Conservation (phyloP, 2,329 filamentous ascomycete species). For the Penicillium sp. region DNA sequence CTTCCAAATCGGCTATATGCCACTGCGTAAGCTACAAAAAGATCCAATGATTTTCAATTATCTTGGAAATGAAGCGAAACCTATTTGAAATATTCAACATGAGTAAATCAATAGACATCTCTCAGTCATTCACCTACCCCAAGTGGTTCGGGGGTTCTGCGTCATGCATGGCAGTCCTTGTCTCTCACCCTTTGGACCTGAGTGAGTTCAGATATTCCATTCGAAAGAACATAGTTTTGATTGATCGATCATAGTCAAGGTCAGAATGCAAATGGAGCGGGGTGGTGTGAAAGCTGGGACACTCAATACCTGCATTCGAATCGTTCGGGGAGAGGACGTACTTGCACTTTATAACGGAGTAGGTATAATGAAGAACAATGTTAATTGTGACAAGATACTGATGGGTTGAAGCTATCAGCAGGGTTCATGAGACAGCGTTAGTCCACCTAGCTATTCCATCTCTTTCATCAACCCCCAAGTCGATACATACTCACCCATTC, state of each 20-base stretch:
- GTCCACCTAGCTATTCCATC: background rate
- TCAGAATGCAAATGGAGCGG: constrained; percentile 24
- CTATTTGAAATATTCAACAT: background rate
- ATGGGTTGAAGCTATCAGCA: constrained; percentile 19
- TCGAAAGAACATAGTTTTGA: background rate
- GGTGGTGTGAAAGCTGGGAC: constrained; percentile 14
- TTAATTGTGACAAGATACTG: background rate
- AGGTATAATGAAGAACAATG: background rate
- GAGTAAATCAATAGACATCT: background rate
- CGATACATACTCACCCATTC: background rate
- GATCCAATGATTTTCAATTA: background rate
- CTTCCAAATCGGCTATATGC: constrained; percentile 9
- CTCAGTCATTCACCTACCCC: constrained; percentile 8
- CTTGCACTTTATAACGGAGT: constrained; percentile 22
- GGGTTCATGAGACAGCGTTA: constrained; percentile 24
- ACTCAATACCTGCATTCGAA: constrained; percentile 15
- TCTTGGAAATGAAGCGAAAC: background rate
- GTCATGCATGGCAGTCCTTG: constrained; percentile 29
- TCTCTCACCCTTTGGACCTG: constrained; percentile 28
- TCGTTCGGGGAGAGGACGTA: constrained; percentile 19
- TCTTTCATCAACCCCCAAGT: background rate
- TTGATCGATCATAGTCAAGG: constrained; percentile 17
- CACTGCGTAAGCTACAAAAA: background rate
- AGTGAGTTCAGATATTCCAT: constrained; percentile 11
- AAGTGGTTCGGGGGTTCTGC: constrained; percentile 27